Percentiles rank a stretch among this genome's conserved stretches.
Conservation (phyloP, 306 rosid species). For the Psophocarpus tetragonolobus region DNA sequence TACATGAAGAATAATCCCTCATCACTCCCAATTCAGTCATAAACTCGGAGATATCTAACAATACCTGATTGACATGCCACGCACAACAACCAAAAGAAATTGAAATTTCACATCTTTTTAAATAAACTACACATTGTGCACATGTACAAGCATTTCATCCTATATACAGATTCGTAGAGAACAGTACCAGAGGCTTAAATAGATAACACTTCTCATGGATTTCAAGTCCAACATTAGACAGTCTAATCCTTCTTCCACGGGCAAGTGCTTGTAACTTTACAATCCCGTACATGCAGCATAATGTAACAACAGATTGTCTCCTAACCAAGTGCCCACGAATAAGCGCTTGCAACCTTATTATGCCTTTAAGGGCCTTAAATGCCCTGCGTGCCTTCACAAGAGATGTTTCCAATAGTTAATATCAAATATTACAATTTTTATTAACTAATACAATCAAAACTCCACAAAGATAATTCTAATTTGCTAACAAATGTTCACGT, state of each 20-base stretch:
- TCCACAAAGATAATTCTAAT: conserved; percentile 3
- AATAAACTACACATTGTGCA: neutral
- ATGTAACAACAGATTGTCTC: conserved; percentile 79
- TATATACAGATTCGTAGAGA: neutral
- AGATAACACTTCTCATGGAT: conserved; percentile 48
- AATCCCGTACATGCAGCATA: conserved; percentile 66
- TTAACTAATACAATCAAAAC: conserved; percentile 4
- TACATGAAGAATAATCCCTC: neutral
- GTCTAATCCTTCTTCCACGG: conserved; percentile 68
- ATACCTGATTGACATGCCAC: neutral
- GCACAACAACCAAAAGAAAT: neutral
- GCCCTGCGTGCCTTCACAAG: conserved; percentile 88
- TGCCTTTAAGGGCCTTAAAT: conserved; percentile 78
- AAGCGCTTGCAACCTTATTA: conserved; percentile 90
- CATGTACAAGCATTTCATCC: neutral
- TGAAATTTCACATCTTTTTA: neutral
- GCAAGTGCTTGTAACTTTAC: conserved; percentile 74
- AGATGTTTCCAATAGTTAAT: conserved; percentile 35
- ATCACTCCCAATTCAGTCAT: neutral
- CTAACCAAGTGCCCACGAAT: conserved; percentile 91
- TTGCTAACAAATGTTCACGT: conserved; percentile 11
- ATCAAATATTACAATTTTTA: conserved; percentile 6
- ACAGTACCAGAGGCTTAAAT: conserved; percentile 48
- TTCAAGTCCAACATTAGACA: conserved; percentile 56
- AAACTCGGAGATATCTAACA: neutral